A percentile compares a stretch with the other conserved stretches of the same genome.
These are phyloP conservation scores for Cupressus sempervirens DNA, from an alignment of 75 land plant genomes.

Conservation along the genomic window DNA sequence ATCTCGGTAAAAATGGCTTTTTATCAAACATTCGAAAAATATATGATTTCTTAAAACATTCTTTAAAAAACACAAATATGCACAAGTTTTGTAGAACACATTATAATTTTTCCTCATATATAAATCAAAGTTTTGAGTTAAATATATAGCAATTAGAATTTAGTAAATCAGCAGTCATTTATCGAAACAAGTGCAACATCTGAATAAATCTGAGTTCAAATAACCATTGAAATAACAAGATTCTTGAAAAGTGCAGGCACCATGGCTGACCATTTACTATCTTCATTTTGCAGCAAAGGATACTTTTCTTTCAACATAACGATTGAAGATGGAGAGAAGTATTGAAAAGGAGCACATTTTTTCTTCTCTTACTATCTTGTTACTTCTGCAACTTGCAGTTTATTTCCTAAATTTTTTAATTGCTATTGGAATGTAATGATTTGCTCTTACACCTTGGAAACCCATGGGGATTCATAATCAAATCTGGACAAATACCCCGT, in stretches of 20 bases:
- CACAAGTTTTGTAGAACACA: too few relatives aligned
- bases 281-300: not conserved
- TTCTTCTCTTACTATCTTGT: not conserved
- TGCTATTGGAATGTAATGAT: not conserved
- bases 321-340: not conserved
- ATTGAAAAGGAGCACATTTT: not conserved
- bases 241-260: not conserved
- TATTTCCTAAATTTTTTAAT: not conserved
- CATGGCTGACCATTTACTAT: not conserved
- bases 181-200: too few relatives aligned
- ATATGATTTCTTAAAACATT: too few relatives aligned
- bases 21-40: too few relatives aligned
- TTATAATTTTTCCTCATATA: too few relatives aligned
- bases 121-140: too few relatives aligned
- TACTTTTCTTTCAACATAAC: not conserved
- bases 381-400: not conserved
- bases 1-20: too few relatives aligned
- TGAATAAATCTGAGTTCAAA: too few relatives aligned
- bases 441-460: conserved; percentile 72
- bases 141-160: too few relatives aligned
- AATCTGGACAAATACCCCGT: conserved; percentile 94
- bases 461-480: conserved; percentile 99
- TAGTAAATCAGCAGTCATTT: too few relatives aligned
- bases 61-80: too few relatives aligned
- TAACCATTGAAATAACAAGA: not conserved